Evolutionary conservation across 768 basidiomycete species (phyloP), one percentile per base, ranked within the genome.

Genomic region (Suillus hirtellus): DNA sequence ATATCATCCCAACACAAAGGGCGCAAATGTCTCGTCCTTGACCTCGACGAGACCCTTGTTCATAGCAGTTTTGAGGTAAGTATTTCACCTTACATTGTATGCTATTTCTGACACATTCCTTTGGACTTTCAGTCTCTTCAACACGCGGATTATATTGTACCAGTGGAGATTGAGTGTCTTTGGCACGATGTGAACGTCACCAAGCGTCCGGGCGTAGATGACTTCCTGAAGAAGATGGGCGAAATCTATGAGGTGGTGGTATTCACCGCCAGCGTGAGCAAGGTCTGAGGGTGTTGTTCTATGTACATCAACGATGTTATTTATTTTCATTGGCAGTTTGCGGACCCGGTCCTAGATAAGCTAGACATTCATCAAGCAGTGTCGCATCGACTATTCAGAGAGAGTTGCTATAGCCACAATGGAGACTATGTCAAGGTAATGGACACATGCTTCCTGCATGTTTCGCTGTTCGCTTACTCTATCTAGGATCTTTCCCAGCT

Each of bases 161-260:
- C 95, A 9, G 95, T 97, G 17, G 95, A 96, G 77, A 96, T 97
- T 66, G 95, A 97, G 72, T 92, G 90, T 67, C 89, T 95, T 72
- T 91, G 89, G 83, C 95, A 97, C 76, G 95, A 97, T 72, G 93
- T 96, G 67, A 95, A 96, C 77, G 94, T 96, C 59, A 89, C 95
- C 77, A 96, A 96, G 75, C 89, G 95, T 56, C 95, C 95, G 8
- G 95, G 95, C n/a, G 95, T 97, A n/a, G 95, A 97, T 73, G 88
- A 88, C 70, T 97, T 96, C 75, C 78, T 97, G 70, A 90, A 90
- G 78, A 88, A 88, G 76, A 97, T 96, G 95, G 95, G 95, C 58
- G 93, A 96, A 73, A 87, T 96, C 42, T 97, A 94, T 75, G 95
- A 97, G 77, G 80, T 97, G 56, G 95, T 96, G 38, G 90, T 97